Evolutionary conservation across 208 protist genomes (phyloP).

Genomic region (Wallacemonas rigidus): DNA sequence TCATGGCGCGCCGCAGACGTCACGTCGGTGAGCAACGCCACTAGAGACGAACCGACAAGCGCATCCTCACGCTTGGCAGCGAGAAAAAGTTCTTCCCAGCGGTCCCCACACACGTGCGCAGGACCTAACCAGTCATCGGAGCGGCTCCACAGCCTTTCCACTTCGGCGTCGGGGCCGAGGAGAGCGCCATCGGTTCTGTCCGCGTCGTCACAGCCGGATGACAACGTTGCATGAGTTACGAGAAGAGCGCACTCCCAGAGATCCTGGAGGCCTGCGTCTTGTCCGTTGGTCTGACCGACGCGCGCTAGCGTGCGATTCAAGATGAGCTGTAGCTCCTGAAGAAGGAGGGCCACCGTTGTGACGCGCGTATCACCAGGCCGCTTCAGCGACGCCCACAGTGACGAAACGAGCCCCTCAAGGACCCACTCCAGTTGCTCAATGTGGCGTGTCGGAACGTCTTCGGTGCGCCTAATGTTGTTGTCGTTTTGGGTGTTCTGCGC

Average conservation of each 20-base stretch:
- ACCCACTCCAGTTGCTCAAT: background rate
- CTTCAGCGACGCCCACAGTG: background rate
- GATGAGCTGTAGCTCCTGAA: background rate
- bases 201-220: no score
- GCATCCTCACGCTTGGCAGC: background rate
- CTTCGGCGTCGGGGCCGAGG: no score
- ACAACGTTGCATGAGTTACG: background rate
- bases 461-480: background rate
- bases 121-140: background rate
- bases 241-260: background rate
- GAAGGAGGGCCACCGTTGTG: background rate
- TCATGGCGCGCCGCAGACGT: background rate
- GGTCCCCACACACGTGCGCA: background rate
- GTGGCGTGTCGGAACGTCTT: background rate
- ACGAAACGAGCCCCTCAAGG: background rate
- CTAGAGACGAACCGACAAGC: background rate
- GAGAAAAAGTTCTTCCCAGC: conserved; percentile 4
- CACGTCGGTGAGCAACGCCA: background rate
- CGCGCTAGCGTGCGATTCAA: background rate
- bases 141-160: no score
- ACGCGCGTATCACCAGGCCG: background rate
- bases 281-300: background rate
- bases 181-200: no score
- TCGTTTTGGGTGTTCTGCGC: no score
- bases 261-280: background rate